Evolutionary conservation across 1,284 basidiomycete species (phyloP).

Genomic region (Ceratobasidium sp.): DNA sequence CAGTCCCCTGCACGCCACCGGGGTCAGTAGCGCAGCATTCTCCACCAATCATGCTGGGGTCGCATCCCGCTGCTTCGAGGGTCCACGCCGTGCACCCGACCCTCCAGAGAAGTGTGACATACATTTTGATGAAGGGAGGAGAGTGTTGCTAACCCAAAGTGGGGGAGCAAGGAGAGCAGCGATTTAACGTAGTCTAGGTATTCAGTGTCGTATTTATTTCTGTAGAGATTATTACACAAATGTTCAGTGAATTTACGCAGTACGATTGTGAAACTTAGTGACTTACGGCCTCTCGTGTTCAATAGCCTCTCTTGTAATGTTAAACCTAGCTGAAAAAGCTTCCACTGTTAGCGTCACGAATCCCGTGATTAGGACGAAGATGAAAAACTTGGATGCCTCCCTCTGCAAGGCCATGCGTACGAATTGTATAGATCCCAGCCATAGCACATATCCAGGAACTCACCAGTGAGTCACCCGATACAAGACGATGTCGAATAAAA

Average conservation of each 20-base stretch:
- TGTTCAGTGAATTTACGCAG: background rate
- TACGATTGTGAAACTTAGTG: background rate
- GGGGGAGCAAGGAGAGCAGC: conserved; percentile 80
- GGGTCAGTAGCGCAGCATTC: conserved; percentile 88
- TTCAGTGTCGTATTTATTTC: conserved; percentile 83
- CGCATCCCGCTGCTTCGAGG: conserved; percentile 82
- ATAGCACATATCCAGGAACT: background rate
- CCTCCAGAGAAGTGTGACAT: conserved; percentile 95
- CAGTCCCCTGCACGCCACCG: conserved; percentile 74
- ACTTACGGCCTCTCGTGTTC: conserved; percentile 90
- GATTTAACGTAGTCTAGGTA: conserved; percentile 85
- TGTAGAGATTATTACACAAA: conserved; percentile 54
- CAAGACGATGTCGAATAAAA: conserved; percentile 68
- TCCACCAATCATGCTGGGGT: conserved; percentile 77
- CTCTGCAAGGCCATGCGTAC: background rate
- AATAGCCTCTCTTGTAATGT: conserved; percentile 96
- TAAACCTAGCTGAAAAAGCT: conserved; percentile 77
- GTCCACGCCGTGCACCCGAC: conserved; percentile 94
- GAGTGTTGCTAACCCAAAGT: conserved; percentile 86
- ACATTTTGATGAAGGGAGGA: conserved; percentile 91
- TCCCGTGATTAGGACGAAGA: conserved; percentile 60
- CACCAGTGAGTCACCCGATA: conserved; percentile 71
- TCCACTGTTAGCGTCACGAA: conserved; percentile 73
- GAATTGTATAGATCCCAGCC: background rate
- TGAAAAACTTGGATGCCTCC: conserved; percentile 17